Evolutionary conservation across 2,329 filamentous ascomycete species (phyloP).

Genomic region (Fonsecaea pedrosoi): DNA sequence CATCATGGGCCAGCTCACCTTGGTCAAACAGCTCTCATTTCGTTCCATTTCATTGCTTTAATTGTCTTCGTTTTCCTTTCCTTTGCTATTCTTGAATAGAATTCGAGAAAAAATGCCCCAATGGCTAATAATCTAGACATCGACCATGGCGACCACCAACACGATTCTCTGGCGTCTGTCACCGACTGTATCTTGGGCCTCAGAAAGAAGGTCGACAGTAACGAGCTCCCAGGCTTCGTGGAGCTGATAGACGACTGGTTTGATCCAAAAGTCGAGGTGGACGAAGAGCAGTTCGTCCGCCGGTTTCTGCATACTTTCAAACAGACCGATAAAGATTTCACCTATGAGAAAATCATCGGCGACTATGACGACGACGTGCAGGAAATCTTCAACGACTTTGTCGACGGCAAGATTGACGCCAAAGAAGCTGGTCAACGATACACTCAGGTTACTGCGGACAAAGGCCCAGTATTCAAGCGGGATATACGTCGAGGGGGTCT

Average conservation of each 20-base stretch:
- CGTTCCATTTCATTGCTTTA: background rate
- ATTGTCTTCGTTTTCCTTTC: background rate
- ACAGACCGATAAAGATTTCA: constrained; percentile 30
- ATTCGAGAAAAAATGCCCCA: constrained; percentile 14
- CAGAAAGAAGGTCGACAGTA: constrained; percentile 27
- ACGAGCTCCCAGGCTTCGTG: constrained; percentile 31
- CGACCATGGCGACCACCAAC: constrained; percentile 27
- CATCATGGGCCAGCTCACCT: constrained; percentile 8
- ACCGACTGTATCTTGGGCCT: constrained; percentile 34
- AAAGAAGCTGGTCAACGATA: constrained; percentile 30
- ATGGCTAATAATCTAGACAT: constrained; percentile 26
- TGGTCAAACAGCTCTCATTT: background rate
- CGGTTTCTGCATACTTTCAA: constrained; percentile 35
- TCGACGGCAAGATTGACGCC: constrained; percentile 35
- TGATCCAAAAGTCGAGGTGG: constrained; percentile 29
- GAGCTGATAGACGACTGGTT: constrained; percentile 35
- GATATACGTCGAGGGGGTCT: constrained; percentile 27
- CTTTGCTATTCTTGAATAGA: constrained; percentile 5
- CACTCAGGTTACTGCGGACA: constrained; percentile 16
- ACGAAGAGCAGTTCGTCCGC: constrained; percentile 33
- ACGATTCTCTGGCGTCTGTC: constrained; percentile 31
- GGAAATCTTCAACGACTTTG: constrained; percentile 34
- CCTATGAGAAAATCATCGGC: constrained; percentile 31
- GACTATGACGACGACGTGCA: constrained; percentile 34
- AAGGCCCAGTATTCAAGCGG: constrained; percentile 20